Conservation (phyloP, 2,329 filamentous ascomycete species). For the Apiospora marii region DNA sequence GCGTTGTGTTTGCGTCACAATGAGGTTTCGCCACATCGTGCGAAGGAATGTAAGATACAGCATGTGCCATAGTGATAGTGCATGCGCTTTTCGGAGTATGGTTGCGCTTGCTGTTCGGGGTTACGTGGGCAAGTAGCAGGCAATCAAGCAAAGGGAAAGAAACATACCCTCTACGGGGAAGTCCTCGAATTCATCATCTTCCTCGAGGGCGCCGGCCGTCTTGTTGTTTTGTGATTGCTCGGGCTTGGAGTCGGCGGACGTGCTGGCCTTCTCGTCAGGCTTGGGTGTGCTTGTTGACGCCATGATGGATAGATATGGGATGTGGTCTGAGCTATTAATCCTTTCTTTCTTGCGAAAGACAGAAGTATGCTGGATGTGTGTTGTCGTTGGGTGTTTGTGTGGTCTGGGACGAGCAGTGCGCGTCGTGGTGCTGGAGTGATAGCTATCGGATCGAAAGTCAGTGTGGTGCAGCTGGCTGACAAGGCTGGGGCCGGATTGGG, state of each 20-base stretch:
- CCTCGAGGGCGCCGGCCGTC: conserved; percentile 73
- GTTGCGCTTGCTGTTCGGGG: neutral
- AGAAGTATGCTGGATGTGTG: neutral
- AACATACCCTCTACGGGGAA: conserved; percentile 90
- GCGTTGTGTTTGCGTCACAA: neutral
- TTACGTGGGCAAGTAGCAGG: neutral
- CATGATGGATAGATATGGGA: conserved; percentile 35
- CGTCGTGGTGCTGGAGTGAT: neutral
- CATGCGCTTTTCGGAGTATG: neutral
- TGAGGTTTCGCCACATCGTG: too few relatives aligned
- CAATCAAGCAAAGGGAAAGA: neutral
- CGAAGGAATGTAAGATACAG: neutral
- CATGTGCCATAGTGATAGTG: neutral
- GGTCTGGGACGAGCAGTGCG: neutral
- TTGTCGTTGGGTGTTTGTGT: neutral
- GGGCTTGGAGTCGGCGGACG: conserved; percentile 48
- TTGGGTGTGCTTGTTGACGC: conserved; percentile 42
- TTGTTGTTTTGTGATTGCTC: conserved; percentile 25
- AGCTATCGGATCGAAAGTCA: neutral
- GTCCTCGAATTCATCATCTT: conserved; percentile 99
- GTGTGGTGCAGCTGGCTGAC: conserved; percentile 3
- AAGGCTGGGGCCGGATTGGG: neutral
- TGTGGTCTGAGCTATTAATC: neutral
- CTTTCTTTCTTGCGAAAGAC: neutral
- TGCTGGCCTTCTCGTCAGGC: conserved; percentile 48